Evolutionary conservation across 192 early-diverging fungal species (phyloP).

Genomic region (Entomortierella beljakovae): DNA sequence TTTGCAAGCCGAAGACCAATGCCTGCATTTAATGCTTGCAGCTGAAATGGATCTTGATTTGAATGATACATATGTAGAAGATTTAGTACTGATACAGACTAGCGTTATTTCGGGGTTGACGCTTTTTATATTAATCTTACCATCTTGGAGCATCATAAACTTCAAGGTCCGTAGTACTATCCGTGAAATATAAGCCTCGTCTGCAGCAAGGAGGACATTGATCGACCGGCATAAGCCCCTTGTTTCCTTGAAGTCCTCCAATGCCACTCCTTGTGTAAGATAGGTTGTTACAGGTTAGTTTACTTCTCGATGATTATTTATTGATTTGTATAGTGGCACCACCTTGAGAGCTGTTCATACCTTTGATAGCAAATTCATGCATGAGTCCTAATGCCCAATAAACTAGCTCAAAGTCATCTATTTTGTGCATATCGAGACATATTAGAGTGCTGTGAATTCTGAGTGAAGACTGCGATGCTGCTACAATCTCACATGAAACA

Average conservation of each 20-base stretch:
- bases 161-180: conserved; percentile 78
- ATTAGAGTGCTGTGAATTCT: too few species aligned
- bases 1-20: conserved; percentile 73
- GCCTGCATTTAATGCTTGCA: conserved; percentile 69
- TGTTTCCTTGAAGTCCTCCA: conserved; percentile 67
- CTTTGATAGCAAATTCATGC: conserved; percentile 80
- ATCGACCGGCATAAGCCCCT: conserved; percentile 72
- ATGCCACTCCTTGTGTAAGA: conserved; percentile 61
- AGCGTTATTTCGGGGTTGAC: neutral
- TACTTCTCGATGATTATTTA: neutral
- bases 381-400: conserved; percentile 84
- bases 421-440: too few species aligned
- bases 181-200: conserved; percentile 76
- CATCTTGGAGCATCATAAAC: conserved; percentile 71
- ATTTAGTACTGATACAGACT: neutral
- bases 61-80: neutral
- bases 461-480: too few species aligned
- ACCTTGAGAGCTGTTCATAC: conserved; percentile 24
- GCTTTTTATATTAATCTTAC: conserved; percentile 37
- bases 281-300: neutral
- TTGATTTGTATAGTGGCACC: too few species aligned
- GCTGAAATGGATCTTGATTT: conserved; percentile 61
- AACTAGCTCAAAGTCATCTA: conserved; percentile 82
- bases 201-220: conserved; percentile 64
- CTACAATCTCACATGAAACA: too few species aligned